phyloP scores from a whole-genome alignment of 129 eudicot genomes.

The Helichrysum umbraculigerum region DNA sequence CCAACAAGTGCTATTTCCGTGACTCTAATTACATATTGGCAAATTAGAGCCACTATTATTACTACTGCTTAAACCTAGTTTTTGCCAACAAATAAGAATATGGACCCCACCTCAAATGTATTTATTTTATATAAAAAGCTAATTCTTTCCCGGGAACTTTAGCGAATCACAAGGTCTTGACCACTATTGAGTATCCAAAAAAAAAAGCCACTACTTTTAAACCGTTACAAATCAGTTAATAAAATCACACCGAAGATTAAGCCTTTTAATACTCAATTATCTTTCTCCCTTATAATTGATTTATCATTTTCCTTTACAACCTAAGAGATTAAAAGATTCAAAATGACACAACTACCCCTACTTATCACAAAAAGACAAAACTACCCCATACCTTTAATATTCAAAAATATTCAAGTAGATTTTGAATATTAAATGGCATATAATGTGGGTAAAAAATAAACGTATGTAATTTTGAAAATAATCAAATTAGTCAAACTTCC shows the following conservation, averaged over 20 bases:
- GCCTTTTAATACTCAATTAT: background rate
- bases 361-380: too few relatives aligned
- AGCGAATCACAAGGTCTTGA: background rate
- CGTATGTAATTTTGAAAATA: too few relatives aligned
- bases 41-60: constrained; percentile 17
- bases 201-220: background rate
- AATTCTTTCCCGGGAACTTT: background rate
- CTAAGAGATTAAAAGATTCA: too few relatives aligned
- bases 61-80: constrained; percentile 24
- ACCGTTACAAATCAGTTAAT: background rate
- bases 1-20: constrained; percentile 3
- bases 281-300: too few relatives aligned
- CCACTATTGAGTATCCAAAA: background rate
- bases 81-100: constrained; percentile 15
- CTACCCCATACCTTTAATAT: too few relatives aligned
- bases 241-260: background rate
- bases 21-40: constrained; percentile 6
- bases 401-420: too few relatives aligned
- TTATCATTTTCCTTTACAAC: too few relatives aligned
- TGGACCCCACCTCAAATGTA: background rate
- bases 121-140: too few relatives aligned
- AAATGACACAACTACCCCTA: too few relatives aligned
- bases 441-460: too few relatives aligned
- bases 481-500: too few relatives aligned
- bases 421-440: too few relatives aligned